Evolutionary conservation across 768 basidiomycete species (phyloP).

Genomic region (Mycena alexandri): DNA sequence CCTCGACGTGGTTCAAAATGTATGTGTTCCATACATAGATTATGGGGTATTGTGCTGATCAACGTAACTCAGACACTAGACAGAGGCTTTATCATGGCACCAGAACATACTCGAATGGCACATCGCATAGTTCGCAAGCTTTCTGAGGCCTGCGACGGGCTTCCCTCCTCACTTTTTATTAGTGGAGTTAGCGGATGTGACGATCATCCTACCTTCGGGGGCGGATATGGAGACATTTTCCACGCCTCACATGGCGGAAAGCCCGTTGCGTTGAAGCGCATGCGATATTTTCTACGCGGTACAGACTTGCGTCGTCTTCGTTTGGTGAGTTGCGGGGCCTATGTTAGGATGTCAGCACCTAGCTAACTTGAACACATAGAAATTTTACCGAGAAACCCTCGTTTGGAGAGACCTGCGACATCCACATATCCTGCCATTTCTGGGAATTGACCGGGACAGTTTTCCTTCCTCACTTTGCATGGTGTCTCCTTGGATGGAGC

Average conservation of each 20-base stretch:
- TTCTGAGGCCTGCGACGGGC: slow-evolving; percentile 20
- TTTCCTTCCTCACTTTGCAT: slow-evolving; percentile 43
- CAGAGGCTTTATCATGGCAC: slow-evolving; percentile 5
- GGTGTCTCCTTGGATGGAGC: slow-evolving; percentile 47
- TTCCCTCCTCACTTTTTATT: slow-evolving; percentile 28
- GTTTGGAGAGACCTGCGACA: slow-evolving; percentile 46
- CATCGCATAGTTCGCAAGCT: slow-evolving; percentile 35
- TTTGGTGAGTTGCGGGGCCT: not conserved
- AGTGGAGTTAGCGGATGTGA: slow-evolving; percentile 18
- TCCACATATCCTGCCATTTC: slow-evolving; percentile 44
- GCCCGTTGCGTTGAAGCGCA: slow-evolving; percentile 6
- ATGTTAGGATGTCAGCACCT: not conserved
- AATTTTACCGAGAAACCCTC: slow-evolving; percentile 44
- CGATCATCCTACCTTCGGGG: slow-evolving; percentile 30
- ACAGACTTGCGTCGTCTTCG: slow-evolving; percentile 4
- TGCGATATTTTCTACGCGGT: slow-evolving; percentile 1
- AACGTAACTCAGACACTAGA: slow-evolving; percentile 2
- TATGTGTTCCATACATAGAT: not conserved
- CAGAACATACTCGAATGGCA: slow-evolving; percentile 15
- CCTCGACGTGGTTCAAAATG: slow-evolving; percentile 19
- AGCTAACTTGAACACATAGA: slow-evolving; percentile 26
- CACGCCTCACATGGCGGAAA: slow-evolving; percentile 17
- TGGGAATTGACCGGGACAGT: slow-evolving; percentile 43
- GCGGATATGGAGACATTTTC: slow-evolving; percentile 39
- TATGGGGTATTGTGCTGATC: no score